Evolutionary conservation across 345 rosid species (phyloP).

Genomic region (Gossypium sturtianum): DNA sequence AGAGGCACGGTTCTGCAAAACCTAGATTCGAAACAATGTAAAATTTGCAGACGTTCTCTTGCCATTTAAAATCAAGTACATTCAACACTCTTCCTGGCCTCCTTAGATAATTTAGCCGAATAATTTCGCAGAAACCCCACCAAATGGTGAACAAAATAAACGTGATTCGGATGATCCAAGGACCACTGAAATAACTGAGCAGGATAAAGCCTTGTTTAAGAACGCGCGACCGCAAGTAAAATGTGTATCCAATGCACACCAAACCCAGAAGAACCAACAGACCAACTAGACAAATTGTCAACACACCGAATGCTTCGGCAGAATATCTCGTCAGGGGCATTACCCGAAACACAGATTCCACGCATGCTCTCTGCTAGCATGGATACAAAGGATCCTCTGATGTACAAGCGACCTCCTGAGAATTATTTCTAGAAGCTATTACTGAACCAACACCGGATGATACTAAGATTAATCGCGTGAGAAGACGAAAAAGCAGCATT

Average conservation of each 20-base stretch:
- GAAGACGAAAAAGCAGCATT: neutral
- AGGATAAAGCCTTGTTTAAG: slow-evolving; percentile 45
- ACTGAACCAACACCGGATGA: slow-evolving; percentile 15
- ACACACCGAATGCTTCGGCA: slow-evolving; percentile 98
- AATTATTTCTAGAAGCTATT: slow-evolving; percentile 17
- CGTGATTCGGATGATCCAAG: slow-evolving; percentile 79
- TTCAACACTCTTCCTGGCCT: slow-evolving; percentile 48
- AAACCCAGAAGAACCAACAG: slow-evolving; percentile 67
- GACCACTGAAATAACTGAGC: slow-evolving; percentile 75
- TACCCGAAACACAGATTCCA: slow-evolving; percentile 94
- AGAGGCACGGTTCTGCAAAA: slow-evolving; percentile 95
- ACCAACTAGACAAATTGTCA: slow-evolving; percentile 82
- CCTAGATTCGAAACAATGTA: slow-evolving; percentile 92
- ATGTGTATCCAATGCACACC: slow-evolving; percentile 73
- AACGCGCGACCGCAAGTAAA: slow-evolving; percentile 71
- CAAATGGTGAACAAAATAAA: slow-evolving; percentile 62
- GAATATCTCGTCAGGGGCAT: slow-evolving; percentile 94
- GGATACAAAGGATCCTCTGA: slow-evolving; percentile 65
- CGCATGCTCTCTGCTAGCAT: slow-evolving; percentile 99
- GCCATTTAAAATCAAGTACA: slow-evolving; percentile 67
- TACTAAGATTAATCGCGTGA: neutral
- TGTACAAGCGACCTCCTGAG: slow-evolving; percentile 26
- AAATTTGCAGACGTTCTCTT: slow-evolving; percentile 78
- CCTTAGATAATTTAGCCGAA: slow-evolving; percentile 68
- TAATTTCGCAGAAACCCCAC: slow-evolving; percentile 91